Conservation (phyloP, 73 alveolate genomes). For the Blepharisma stoltei region DNA sequence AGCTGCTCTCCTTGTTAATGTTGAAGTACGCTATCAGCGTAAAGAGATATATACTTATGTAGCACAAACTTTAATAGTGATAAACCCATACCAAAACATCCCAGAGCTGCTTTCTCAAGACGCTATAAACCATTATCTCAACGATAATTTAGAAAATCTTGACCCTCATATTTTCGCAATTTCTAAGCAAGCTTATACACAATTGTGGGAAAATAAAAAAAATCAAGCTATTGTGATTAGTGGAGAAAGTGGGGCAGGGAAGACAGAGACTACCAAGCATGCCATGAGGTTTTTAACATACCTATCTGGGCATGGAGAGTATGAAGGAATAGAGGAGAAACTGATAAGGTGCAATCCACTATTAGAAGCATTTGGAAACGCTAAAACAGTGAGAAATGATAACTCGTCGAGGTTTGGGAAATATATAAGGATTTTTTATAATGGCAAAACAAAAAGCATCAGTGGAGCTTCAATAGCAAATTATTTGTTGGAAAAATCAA, state of each 20-base stretch:
- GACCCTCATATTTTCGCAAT: constrained; percentile 86
- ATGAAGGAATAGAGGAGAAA: constrained; percentile 79
- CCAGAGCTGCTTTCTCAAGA: constrained; percentile 54
- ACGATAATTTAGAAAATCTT: constrained; percentile 54
- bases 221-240: constrained; percentile 83
- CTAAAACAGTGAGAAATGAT: constrained; percentile 89
- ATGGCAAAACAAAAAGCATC: constrained; percentile 70
- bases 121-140: constrained; percentile 54
- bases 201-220: not conserved
- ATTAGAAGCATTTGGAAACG: constrained; percentile 99
- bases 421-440: constrained; percentile 85
- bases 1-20: constrained; percentile 77
- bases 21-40: constrained; percentile 62
- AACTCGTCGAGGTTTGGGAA: constrained; percentile 97
- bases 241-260: constrained; percentile 99
- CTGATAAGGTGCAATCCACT: constrained; percentile 95
- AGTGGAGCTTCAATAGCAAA: constrained; percentile 89
- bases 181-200: constrained; percentile 74
- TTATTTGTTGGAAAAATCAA: constrained; percentile 86
- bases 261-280: constrained; percentile 97
- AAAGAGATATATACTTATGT: constrained; percentile 84
- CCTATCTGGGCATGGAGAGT: constrained; percentile 48
- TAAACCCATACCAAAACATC: constrained; percentile 78
- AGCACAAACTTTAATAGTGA: constrained; percentile 80
- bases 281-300: constrained; percentile 73